A percentile compares a stretch with the other conserved stretches of the same genome.
Evolutionary conservation across 768 basidiomycete species (phyloP).

Genomic region (Russula lepida): DNA sequence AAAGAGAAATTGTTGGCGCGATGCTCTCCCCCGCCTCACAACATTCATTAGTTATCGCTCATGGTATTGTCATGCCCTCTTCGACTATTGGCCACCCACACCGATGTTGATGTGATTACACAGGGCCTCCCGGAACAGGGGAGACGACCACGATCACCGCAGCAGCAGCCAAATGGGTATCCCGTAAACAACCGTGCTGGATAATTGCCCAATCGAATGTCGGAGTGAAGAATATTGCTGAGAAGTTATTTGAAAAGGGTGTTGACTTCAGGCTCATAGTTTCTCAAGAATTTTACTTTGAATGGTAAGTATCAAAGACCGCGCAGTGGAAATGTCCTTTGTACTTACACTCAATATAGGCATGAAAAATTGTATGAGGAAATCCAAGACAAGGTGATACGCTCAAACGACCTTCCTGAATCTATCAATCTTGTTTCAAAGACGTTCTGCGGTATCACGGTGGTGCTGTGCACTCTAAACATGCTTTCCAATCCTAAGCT

Average conservation of each 20-base stretch:
- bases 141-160: constrained; percentile 16
- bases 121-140: constrained; percentile 17
- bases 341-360: constrained; percentile 28
- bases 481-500: constrained; percentile 42
- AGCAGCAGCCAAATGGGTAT: constrained; percentile 8
- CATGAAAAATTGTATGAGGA: constrained; percentile 41
- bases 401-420: constrained; percentile 34
- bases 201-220: constrained; percentile 77
- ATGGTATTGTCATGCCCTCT: neutral
- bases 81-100: neutral
- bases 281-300: constrained; percentile 26
- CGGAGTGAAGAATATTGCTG: constrained; percentile 79
- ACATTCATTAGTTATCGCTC: constrained; percentile 10
- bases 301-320: constrained; percentile 23
- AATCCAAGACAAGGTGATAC: constrained; percentile 32
- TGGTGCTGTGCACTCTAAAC: constrained; percentile 42
- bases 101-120: neutral
- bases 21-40: constrained; percentile 1
- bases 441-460: constrained; percentile 27
- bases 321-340: neutral
- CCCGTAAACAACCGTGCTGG: constrained; percentile 38
- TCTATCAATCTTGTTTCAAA: constrained; percentile 22
- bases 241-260: constrained; percentile 46
- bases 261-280: constrained; percentile 51
- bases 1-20: constrained; percentile 2